Conservation (phyloP, 208 protist species). For the Wallacemonas rigidus region DNA sequence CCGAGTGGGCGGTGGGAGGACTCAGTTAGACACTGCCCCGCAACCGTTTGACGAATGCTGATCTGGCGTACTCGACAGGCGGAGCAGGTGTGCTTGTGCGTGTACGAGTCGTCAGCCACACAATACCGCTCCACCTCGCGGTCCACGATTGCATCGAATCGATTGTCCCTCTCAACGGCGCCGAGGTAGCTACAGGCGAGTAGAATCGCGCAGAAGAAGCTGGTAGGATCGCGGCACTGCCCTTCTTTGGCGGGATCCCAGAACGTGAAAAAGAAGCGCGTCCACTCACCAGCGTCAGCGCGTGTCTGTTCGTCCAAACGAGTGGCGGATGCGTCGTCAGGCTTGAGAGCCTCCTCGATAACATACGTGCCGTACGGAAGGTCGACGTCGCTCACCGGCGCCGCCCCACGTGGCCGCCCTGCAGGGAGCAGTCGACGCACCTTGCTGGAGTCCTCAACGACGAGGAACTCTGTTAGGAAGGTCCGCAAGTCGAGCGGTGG, state of each 20-base stretch:
- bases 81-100: slow-evolving; percentile 27
- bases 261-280: slow-evolving; percentile 36
- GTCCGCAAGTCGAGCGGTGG: slow-evolving; percentile 17
- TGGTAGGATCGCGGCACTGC: slow-evolving; percentile 39
- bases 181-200: slow-evolving; percentile 43
- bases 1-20: neutral
- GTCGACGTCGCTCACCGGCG: slow-evolving; percentile 36
- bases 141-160: slow-evolving; percentile 29
- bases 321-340: neutral
- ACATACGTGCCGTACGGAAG: slow-evolving; percentile 39
- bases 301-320: slow-evolving; percentile 4
- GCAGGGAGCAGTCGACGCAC: slow-evolving; percentile 21
- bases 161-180: slow-evolving; percentile 23
- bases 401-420: slow-evolving; percentile 31
- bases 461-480: slow-evolving; percentile 11
- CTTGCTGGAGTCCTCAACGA: slow-evolving; percentile 10
- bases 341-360: slow-evolving; percentile 36
- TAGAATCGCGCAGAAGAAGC: slow-evolving; percentile 40
- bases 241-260: slow-evolving; percentile 42
- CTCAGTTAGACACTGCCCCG: neutral
- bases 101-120: slow-evolving; percentile 20
- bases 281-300: slow-evolving; percentile 43
- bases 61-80: slow-evolving; percentile 23
- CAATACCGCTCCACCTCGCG: slow-evolving; percentile 26
- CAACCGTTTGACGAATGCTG: neutral